phyloP scores from a whole-genome alignment of 2,329 filamentous ascomycete species.

The Botrytis cinerea region DNA sequence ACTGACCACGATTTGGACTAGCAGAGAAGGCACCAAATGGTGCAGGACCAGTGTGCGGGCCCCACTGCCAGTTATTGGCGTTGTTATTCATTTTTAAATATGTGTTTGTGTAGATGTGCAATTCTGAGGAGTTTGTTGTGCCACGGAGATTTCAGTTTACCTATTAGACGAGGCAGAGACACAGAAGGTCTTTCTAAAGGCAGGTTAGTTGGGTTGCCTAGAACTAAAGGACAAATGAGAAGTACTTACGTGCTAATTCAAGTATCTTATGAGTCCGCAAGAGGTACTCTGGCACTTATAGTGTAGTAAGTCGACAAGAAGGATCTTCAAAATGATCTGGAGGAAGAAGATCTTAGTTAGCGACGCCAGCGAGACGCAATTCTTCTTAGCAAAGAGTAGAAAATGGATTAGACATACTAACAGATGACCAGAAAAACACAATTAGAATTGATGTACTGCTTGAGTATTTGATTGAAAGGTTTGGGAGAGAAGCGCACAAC shows the following conservation, averaged over 20 bases:
- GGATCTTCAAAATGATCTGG: not conserved
- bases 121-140: not conserved
- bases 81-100: not conserved
- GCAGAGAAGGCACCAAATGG: not conserved
- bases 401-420: not conserved
- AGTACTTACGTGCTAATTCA: not conserved
- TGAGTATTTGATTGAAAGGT: no score
- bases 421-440: rapidly evolving
- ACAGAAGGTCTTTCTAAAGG: not conserved
- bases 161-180: not conserved
- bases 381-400: not conserved
- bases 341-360: not conserved
- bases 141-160: not conserved
- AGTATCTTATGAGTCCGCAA: not conserved
- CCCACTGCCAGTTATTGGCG: not conserved
- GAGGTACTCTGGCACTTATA: not conserved
- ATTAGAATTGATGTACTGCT: not conserved
- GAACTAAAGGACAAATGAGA: not conserved
- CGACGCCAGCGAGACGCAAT: not conserved
- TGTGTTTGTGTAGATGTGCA: rapidly evolving
- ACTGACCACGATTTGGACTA: not conserved
- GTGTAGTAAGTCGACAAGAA: not conserved
- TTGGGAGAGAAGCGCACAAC: no score
- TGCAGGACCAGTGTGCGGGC: not conserved
- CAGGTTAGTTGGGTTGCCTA: not conserved